These are phyloP conservation scores for Cladosporium oxysporum DNA, from an alignment of 2,329 filamentous ascomycete species.

Conservation along the genomic window DNA sequence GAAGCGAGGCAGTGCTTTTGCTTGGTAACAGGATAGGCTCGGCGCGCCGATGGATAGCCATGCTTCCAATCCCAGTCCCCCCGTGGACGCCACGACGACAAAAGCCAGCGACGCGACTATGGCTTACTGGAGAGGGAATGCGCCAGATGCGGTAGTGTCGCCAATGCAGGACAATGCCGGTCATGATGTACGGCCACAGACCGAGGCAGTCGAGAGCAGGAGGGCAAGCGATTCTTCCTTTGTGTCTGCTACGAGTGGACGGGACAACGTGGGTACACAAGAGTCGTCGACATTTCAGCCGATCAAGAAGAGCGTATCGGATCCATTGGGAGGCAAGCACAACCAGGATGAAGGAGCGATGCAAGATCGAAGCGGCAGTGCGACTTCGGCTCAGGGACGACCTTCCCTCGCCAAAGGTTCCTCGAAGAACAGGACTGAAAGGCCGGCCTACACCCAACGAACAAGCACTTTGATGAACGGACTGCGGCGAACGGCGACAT, in stretches of 20 bases:
- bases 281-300: not conserved
- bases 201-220: conserved; percentile 10
- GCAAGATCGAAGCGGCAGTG: conserved; percentile 3
- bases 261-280: not conserved
- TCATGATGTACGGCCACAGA: not conserved
- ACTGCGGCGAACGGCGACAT: conserved; percentile 25
- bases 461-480: conserved; percentile 28
- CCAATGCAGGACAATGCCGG: conserved; percentile 5
- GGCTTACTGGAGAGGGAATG: conserved; percentile 15
- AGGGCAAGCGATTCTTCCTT: conserved; percentile 3
- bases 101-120: conserved; percentile 5
- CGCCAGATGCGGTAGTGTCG: conserved; percentile 8
- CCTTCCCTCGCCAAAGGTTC: not conserved
- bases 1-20: not conserved
- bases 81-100: not conserved
- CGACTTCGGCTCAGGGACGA: not conserved
- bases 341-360: not conserved
- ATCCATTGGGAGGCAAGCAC: conserved; percentile 7
- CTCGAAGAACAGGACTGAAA: conserved; percentile 13
- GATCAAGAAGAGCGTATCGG: conserved; percentile 10
- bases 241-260: not conserved
- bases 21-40: conserved; percentile 4
- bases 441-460: conserved; percentile 2
- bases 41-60: conserved; percentile 15
- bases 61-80: not conserved